phyloP scores from a whole-genome alignment of 345 rosid species.

The Hibiscus mutabilis region DNA sequence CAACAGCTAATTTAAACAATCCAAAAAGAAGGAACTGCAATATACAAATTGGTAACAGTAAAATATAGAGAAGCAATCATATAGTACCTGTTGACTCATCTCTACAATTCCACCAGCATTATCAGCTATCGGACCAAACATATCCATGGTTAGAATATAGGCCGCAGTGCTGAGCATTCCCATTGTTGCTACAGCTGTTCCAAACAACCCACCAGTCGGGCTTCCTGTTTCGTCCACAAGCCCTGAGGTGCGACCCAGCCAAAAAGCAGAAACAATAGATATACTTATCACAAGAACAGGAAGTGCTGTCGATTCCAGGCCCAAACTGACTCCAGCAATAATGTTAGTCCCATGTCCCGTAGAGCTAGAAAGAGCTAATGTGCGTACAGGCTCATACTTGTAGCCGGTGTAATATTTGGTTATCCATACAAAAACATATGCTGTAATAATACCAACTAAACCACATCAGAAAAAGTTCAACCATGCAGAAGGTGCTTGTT shows the following conservation, averaged over 20 bases:
- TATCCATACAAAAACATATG: conserved; percentile 87
- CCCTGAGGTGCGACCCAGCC: conserved; percentile 94
- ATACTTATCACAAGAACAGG: conserved; percentile 89
- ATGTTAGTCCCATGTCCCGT: conserved; percentile 98
- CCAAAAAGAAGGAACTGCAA: background rate
- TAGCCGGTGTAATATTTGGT: conserved; percentile 96
- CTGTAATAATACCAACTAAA: conserved; percentile 92
- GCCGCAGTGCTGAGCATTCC: conserved; percentile 99
- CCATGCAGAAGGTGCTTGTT: conserved; percentile 98
- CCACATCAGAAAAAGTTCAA: conserved; percentile 88
- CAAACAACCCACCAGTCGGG: conserved; percentile 93
- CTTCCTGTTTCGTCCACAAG: conserved; percentile 78
- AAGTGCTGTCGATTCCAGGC: conserved; percentile 95
- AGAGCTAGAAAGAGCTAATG: conserved; percentile 90
- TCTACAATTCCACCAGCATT: conserved; percentile 99
- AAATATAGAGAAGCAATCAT: background rate
- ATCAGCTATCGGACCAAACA: conserved; percentile 99
- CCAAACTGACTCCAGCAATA: conserved; percentile 98
- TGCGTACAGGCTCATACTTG: conserved; percentile 92
- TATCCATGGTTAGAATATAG: conserved; percentile 98
- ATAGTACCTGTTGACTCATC: conserved; percentile 96
- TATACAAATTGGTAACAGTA: background rate
- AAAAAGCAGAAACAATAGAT: conserved; percentile 73
- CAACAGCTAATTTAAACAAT: background rate
- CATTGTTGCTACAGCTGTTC: conserved; percentile 99